phyloP scores from a whole-genome alignment of 2,329 filamentous ascomycete genomes.

The Trichoderma afroharzianum region DNA sequence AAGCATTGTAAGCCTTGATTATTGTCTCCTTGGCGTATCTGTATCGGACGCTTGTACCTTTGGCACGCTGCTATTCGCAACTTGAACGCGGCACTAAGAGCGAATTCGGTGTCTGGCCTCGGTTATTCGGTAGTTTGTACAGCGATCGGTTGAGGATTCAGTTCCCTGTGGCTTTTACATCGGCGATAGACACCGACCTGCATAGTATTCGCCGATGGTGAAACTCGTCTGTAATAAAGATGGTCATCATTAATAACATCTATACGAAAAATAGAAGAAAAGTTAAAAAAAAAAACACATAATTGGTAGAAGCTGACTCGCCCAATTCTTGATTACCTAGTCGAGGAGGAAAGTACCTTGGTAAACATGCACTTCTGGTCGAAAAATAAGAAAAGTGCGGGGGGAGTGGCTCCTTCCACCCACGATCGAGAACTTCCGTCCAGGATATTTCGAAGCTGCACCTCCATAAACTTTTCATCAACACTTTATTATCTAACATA shows the following conservation, averaged over 20 bases:
- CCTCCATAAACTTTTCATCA: background rate
- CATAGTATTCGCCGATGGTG: background rate
- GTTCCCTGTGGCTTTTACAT: background rate
- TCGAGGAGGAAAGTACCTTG: background rate
- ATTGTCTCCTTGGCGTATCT: background rate
- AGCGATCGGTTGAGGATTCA: background rate
- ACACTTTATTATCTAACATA: background rate
- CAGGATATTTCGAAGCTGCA: background rate
- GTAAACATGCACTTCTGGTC: background rate
- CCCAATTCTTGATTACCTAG: background rate
- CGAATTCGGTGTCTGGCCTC: slow-evolving; percentile 1
- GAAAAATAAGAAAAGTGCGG: background rate
- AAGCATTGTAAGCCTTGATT: background rate
- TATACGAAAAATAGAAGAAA: background rate
- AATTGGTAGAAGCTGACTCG: background rate
- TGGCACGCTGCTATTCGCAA: background rate
- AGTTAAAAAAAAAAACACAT: background rate
- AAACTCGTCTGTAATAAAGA: background rate
- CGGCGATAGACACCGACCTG: background rate
- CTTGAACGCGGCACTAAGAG: background rate
- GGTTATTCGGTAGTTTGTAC: slow-evolving; percentile 7
- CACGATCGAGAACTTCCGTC: background rate
- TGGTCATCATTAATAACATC: background rate
- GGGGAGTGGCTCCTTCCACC: background rate
- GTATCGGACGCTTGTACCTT: background rate